phyloP scores from a whole-genome alignment of 2,329 filamentous ascomycete genomes.

The Elsinoe perseae region DNA sequence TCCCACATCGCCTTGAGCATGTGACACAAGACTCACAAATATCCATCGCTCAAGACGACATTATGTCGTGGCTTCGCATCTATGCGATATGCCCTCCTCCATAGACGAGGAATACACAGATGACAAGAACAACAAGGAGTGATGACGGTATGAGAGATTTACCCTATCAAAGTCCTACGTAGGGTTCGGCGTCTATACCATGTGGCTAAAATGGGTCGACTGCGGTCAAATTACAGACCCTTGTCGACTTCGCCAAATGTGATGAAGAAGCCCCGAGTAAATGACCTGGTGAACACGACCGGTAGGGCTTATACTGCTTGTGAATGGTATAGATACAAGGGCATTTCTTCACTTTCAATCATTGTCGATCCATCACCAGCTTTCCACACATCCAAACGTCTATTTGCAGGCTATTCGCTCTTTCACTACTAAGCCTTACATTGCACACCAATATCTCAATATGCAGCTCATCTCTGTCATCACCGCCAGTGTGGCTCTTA shows the following conservation, averaged over 20 bases:
- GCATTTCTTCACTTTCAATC: background rate
- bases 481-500: conserved; percentile 16
- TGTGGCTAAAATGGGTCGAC: background rate
- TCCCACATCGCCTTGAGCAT: background rate
- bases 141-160: background rate
- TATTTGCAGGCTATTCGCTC: background rate
- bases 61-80: no score
- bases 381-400: no score
- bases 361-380: background rate
- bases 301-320: background rate
- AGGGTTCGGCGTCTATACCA: background rate
- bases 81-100: no score
- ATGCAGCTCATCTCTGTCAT: conserved; percentile 20
- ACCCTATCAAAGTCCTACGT: background rate
- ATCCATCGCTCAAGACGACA: no score
- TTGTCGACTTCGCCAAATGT: background rate
- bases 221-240: no score
- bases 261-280: background rate
- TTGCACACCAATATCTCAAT: conserved; percentile 16
- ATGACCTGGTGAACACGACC: background rate
- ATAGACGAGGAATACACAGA: background rate
- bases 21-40: no score
- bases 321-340: background rate
- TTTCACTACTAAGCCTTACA: background rate
- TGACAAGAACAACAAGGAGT: background rate